These are phyloP conservation scores for Onygenales sp. DNA, from an alignment of 2,329 filamentous ascomycete species.

Conservation along the genomic window DNA sequence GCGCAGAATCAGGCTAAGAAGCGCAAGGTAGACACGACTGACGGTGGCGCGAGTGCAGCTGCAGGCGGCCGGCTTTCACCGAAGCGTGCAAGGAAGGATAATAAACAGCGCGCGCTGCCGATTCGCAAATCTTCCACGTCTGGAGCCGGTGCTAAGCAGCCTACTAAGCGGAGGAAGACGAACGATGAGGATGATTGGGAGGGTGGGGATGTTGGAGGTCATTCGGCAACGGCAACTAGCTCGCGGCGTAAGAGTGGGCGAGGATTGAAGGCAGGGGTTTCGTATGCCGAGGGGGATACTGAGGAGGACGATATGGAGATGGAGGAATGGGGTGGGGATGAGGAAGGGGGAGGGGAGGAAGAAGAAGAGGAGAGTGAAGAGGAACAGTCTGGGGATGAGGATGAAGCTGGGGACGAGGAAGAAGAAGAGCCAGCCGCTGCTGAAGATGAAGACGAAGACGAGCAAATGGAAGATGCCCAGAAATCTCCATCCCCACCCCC, in stretches of 20 bases:
- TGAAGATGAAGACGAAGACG: constrained; percentile 2
- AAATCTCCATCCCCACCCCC: background rate
- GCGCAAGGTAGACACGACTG: constrained; percentile 25
- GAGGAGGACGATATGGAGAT: constrained; percentile 36
- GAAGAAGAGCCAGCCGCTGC: constrained; percentile 3
- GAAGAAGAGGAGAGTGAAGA: constrained; percentile 16
- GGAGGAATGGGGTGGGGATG: constrained; percentile 25
- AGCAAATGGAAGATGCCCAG: constrained; percentile 1
- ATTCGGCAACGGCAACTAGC: constrained; percentile 24
- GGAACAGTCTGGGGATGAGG: constrained; percentile 5
- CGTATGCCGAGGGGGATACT: constrained; percentile 36
- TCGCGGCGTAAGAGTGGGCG: constrained; percentile 32
- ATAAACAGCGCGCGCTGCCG: constrained; percentile 13
- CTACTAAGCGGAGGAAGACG: constrained; percentile 26
- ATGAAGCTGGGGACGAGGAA: constrained; percentile 12
- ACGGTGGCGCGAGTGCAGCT: constrained; percentile 17
- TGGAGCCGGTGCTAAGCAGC: constrained; percentile 19
- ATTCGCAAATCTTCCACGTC: constrained; percentile 26
- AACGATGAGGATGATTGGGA: constrained; percentile 30
- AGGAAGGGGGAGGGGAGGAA: constrained; percentile 20
- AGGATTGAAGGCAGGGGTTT: constrained; percentile 26
- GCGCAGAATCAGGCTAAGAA: constrained; percentile 24
- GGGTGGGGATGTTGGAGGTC: constrained; percentile 32
- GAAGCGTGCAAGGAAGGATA: constrained; percentile 26
- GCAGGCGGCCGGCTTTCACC: constrained; percentile 12